Percentiles rank a stretch among this genome's conserved stretches.
phyloP scores from a whole-genome alignment of 176 grass and related monocot genomes.

The Cocos nucifera region DNA sequence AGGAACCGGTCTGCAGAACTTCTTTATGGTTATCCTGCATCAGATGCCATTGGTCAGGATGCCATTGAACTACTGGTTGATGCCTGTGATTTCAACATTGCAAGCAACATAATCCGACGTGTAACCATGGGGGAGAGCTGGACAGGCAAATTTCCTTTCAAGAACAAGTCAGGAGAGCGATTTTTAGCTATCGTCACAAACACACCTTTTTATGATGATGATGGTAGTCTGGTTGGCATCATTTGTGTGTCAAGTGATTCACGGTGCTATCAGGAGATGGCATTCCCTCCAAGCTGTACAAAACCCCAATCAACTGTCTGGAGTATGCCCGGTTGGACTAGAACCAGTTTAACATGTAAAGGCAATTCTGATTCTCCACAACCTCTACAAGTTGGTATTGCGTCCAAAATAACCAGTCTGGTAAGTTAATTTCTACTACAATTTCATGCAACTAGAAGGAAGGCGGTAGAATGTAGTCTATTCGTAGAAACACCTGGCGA shows the following conservation, averaged over 20 bases:
- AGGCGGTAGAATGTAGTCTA: conserved; percentile 1
- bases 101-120: conserved; percentile 47
- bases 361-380: conserved; percentile 39
- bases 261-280: conserved; percentile 42
- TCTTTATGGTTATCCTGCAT: conserved; percentile 70
- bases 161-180: conserved; percentile 53
- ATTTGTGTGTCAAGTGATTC: conserved; percentile 79
- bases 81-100: conserved; percentile 30
- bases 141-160: conserved; percentile 81
- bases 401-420: conserved; percentile 83
- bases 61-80: conserved; percentile 61
- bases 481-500: background rate
- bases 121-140: conserved; percentile 71
- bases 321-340: conserved; percentile 24
- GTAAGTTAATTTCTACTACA: conserved; percentile 31
- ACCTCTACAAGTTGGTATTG: conserved; percentile 65
- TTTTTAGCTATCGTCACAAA: conserved; percentile 71
- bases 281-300: conserved; percentile 38
- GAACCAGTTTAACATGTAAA: conserved; percentile 43
- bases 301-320: conserved; percentile 34
- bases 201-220: conserved; percentile 89
- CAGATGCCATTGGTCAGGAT: conserved; percentile 81
- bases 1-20: conserved; percentile 86
- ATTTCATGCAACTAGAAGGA: conserved; percentile 13
- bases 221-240: conserved; percentile 73